Conservation (phyloP, 495 filamentous ascomycete genomes). For the Tuber brumale region DNA sequence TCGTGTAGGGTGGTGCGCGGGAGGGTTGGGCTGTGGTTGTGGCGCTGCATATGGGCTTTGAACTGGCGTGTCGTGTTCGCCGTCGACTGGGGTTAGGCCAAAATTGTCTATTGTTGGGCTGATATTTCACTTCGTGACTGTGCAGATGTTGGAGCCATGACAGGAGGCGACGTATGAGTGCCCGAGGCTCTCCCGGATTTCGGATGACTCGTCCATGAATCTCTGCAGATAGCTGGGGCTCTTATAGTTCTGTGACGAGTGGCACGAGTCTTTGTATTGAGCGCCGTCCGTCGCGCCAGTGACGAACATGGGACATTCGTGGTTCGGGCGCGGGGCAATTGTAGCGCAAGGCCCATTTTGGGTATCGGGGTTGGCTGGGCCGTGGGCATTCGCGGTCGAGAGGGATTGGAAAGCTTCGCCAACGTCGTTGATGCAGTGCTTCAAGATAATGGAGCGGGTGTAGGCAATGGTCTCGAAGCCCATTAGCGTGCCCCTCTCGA, state of each 20-base stretch:
- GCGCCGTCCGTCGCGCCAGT: conserved; percentile 56
- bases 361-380: conserved; percentile 44
- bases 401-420: too few relatives aligned
- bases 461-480: too few relatives aligned
- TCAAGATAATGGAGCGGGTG: too few relatives aligned
- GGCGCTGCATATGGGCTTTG: too few relatives aligned
- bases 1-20: too few relatives aligned
- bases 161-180: conserved; percentile 84
- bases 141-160: conserved; percentile 56
- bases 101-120: too few relatives aligned
- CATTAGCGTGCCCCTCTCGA: too few relatives aligned
- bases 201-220: conserved; percentile 56
- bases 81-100: too few relatives aligned
- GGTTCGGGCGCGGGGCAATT: too few relatives aligned
- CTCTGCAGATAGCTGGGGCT: conserved; percentile 75
- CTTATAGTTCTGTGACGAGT: conserved; percentile 82
- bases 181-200: conserved; percentile 80
- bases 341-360: conserved; percentile 75
- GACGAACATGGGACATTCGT: conserved; percentile 82
- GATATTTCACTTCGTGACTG: not conserved
- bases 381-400: conserved; percentile 45
- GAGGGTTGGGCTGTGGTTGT: too few relatives aligned
- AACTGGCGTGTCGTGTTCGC: too few relatives aligned
- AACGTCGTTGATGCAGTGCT: too few relatives aligned
- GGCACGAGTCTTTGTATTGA: conserved; percentile 74